Base-by-base conservation (phyloP, 2,329 filamentous ascomycete species). In the Colletotrichum zoysiae region DNA sequence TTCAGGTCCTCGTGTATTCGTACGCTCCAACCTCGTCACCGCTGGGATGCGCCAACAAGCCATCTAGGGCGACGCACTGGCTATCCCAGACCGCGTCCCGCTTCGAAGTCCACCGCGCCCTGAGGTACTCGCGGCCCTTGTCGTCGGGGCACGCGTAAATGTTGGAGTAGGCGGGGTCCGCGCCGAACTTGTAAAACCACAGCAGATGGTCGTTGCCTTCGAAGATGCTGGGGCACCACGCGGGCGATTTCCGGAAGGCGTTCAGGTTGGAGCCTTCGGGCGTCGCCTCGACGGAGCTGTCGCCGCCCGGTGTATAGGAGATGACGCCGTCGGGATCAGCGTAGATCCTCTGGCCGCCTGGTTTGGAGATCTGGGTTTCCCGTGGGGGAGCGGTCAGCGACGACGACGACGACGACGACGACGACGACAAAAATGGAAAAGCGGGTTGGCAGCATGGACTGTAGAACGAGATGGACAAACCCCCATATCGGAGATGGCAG, bases 301-400 rank as follows among this genome's bases (percentile, higher is more conserved):
- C 23, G 35, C 50, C 60, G 23, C 60, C 84, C 26, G 76, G 73
- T 0, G 89, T 88, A 81, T 88, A 92, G 66, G 83, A 82, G 68
- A 92, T 78, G 12, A 84, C 81, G 7, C 90, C 91, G 35, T 83
- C 79, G 4, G 85, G 82, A 3, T 80, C 82, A 68, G 92, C 83
- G 78, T 89, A 92, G 75, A 91, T 84, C 69, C 84, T 80, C 76
- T 93, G 90, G 35, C 91, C 90, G 38, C 90, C 90, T 6, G 90
- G 89, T 5, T 91, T 90, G 40, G 84, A 77, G 42, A 88, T 85
- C 81, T 83, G 12, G 12, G 30, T 11, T 5, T 23, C n/a, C 26
- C 18, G 5, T 20, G 3, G 11, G 18, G 0, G 5, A 6, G 3
- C 3, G 6, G 20, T 51, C 12, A 48, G 18, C 8, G 8, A 11